Evolutionary conservation across 768 basidiomycete species (phyloP).

Genomic region (Candolleomyces eurysporus): DNA sequence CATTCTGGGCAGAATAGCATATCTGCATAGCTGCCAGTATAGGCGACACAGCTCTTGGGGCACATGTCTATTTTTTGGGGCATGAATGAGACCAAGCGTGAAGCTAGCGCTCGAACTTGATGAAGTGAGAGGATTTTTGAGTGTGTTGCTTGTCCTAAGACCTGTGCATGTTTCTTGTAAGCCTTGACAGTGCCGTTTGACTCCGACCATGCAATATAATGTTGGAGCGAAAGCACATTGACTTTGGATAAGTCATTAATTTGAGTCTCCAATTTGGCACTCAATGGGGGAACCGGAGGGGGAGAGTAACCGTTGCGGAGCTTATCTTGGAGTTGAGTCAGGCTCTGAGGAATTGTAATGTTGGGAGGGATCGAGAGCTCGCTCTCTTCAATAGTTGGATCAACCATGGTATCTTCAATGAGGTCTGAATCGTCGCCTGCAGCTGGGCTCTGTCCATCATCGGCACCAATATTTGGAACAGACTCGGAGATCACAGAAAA

Average conservation of each 20-base stretch:
- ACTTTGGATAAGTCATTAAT: neutral
- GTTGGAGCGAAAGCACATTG: slow-evolving; percentile 8
- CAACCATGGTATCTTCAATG: no score
- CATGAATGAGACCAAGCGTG: slow-evolving; percentile 9
- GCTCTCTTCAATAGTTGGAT: no score
- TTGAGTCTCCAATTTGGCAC: neutral
- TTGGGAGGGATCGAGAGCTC: no score
- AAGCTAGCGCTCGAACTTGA: slow-evolving; percentile 11
- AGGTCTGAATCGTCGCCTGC: no score
- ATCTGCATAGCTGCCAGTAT: slow-evolving; percentile 16
- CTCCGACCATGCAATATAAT: slow-evolving; percentile 18
- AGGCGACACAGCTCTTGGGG: slow-evolving; percentile 22
- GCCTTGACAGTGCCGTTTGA: slow-evolving; percentile 20
- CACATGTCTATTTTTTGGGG: slow-evolving; percentile 18
- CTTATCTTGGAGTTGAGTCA: neutral
- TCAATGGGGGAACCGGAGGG: neutral
- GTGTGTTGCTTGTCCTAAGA: slow-evolving; percentile 15
- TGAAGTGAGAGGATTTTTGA: slow-evolving; percentile 17
- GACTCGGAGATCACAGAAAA: no score
- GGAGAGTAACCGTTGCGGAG: neutral
- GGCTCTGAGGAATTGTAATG: no score
- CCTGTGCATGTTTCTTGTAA: slow-evolving; percentile 15
- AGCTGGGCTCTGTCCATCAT: no score
- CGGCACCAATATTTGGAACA: no score
- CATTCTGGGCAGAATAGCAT: slow-evolving; percentile 7